Conservation (phyloP, 331 rosid genomes). For the Saraca asoca region DNA sequence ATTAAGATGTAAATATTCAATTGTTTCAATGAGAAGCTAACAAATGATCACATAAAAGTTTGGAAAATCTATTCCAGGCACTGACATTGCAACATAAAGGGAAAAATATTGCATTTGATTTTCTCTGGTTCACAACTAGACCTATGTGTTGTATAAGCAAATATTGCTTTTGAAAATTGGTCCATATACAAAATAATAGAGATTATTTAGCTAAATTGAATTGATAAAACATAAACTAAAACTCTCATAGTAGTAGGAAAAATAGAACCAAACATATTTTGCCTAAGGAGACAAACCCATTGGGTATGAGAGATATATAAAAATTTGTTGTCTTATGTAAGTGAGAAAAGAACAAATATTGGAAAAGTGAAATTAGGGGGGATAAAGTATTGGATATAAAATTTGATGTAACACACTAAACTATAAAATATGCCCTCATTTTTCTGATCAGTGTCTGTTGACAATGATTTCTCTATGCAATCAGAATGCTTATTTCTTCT, state of each 20-base stretch:
- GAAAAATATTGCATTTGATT: neutral
- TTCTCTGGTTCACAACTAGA: neutral
- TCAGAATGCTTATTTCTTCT: too few species aligned
- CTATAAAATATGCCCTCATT: too few species aligned
- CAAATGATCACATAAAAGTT: neutral
- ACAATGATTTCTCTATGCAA: too few species aligned
- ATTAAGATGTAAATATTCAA: neutral
- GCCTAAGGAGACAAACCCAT: too few species aligned
- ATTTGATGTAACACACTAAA: too few species aligned
- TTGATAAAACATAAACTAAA: neutral
- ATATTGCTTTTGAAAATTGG: neutral
- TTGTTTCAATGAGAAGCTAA: slow-evolving; percentile 19
- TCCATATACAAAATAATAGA: neutral
- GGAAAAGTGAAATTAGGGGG: too few species aligned
- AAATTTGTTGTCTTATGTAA: neutral
- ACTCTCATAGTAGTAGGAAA: neutral
- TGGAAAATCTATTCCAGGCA: neutral
- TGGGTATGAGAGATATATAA: too few species aligned
- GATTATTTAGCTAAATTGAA: slow-evolving; percentile 10
- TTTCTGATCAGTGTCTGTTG: too few species aligned
- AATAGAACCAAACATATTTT: too few species aligned
- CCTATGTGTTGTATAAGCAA: neutral
- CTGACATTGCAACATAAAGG: neutral
- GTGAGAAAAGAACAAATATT: slow-evolving; percentile 24
- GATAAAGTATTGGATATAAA: too few species aligned